Evolutionary conservation across 176 grass and related monocot genomes (phyloP), one percentile per base, ranked within the genome.

Genomic region (Tillandsia fasciculata): DNA sequence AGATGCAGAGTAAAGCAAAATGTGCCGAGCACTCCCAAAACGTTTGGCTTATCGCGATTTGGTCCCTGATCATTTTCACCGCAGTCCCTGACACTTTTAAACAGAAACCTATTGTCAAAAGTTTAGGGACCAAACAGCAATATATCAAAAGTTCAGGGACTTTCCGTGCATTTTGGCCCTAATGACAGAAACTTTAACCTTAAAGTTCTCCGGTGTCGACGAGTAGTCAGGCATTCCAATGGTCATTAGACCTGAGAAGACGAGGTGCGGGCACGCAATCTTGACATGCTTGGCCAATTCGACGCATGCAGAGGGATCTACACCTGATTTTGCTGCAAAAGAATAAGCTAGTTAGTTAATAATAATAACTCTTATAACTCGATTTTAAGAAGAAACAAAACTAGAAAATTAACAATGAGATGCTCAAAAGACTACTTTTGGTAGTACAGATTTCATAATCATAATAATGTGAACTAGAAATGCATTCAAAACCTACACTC

Each of bases 181-280:
- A 18, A 2, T 59, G 0, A 33, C 13, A 52, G 12, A 12, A 26
- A 12, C 26, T 26, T 75, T n/a, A 48, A 96, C 92, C 74, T 74
- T 79, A 64, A 96, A 96, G 76, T 96, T 89, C 84, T 87, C 88
- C 12, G 92, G 85, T 51, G 78, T 96, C 67, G 92, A 96, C 17
- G 85, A 75, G 83, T 96, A 91, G 51, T 96, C 85, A 50, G 76
- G 76, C 92, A 89, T 96, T 54, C 92, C 88, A 53, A 96, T 96
- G 23, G 88, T 96, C 92, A 91, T 96, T 59, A 96, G 61, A 71
- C 92, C 92, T 76, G 92, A 91, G 72, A 96, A 86, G 80, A 90
- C 63, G 20, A 92, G 82, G 69, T 90, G 74, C 26, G 89, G 86
- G 69, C 93, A 97, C 17, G 48, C 64, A 47, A 85, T 27, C 56